Evolutionary conservation across 73 alveolate species (phyloP), one percentile per base, ranked within the genome.

Genomic region (Paramecium bursaria): DNA sequence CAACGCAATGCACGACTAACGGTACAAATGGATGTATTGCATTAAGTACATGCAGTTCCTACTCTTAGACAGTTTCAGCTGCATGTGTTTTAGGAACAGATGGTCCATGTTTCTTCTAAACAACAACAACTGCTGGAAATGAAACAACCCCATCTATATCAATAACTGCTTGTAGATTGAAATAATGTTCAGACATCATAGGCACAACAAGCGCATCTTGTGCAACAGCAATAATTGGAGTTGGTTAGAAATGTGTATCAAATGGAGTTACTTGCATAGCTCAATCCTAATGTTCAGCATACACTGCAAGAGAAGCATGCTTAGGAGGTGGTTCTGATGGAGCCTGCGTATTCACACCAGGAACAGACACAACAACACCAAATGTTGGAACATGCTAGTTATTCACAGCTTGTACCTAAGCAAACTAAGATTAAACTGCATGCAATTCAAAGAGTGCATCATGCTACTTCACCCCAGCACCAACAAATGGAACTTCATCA

Each of bases 311-410:
- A 67, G 11, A 25, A 67, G 26, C 82, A 35, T 67, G 82, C 25
- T 39, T 39, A 9, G 82, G 46, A 35, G 82, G 82, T 21, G 82
- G 82, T 0, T 19, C 82, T 1, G 82, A 67, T 42, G 82, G 82
- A 5, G 22, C 17, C 17, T 67, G 82, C 11, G 82, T 57, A 35
- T 67, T 67, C 48, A 67, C 61, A 30, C 60, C 82, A 21, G 82
- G 50, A 15, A 42, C 60, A 14, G 44, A 53, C 1, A 47, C 14
- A 9, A 26, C 82, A 10, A n/a, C n/a, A n/a, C 82, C 82, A 7
- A 35, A 14, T 39, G 35, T 25, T 67, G 82, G 82, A 35, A 67
- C 82, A 35, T 67, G 82, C 46, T 5, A 15, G 9, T 31, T 0
- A 17, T 33, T 67, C 46, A 35, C 49, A 35, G 33, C 53, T 1